Conservation (phyloP, 1,284 basidiomycete genomes). For the Marasmius tenuissimus region DNA sequence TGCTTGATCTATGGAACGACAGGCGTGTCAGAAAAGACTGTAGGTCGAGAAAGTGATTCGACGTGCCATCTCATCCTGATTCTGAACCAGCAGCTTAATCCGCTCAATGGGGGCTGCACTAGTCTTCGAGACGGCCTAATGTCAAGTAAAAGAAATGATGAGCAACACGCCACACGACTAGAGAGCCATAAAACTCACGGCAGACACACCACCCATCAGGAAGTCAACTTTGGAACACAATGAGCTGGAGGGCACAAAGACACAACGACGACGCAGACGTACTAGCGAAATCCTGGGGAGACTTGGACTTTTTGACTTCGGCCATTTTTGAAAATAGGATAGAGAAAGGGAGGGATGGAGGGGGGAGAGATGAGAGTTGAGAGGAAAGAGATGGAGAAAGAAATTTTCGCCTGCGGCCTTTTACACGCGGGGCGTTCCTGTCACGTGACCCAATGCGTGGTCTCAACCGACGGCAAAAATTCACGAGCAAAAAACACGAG, state of each 20-base stretch:
- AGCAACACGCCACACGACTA: neutral
- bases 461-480: neutral
- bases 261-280: constrained; percentile 5
- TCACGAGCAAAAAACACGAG: too few relatives aligned
- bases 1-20: constrained; percentile 79
- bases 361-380: constrained; percentile 21
- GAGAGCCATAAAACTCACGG: constrained; percentile 53
- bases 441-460: neutral
- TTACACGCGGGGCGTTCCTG: neutral
- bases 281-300: constrained; percentile 74
- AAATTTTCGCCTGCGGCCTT: constrained; percentile 1
- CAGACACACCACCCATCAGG: constrained; percentile 91
- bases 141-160: constrained; percentile 16
- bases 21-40: neutral
- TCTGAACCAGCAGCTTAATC: constrained; percentile 97
- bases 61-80: constrained; percentile 91
- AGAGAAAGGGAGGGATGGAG: constrained; percentile 49
- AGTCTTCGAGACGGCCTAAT: constrained; percentile 93
- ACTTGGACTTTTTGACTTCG: constrained; percentile 74
- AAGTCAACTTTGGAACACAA: constrained; percentile 68
- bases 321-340: constrained; percentile 62
- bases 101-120: constrained; percentile 98
- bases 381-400: constrained; percentile 5
- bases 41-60: neutral
- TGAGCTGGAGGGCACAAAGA: constrained; percentile 28